Evolutionary conservation across 495 filamentous ascomycete genomes (phyloP).

Genomic region (Penicillium fimorum): DNA sequence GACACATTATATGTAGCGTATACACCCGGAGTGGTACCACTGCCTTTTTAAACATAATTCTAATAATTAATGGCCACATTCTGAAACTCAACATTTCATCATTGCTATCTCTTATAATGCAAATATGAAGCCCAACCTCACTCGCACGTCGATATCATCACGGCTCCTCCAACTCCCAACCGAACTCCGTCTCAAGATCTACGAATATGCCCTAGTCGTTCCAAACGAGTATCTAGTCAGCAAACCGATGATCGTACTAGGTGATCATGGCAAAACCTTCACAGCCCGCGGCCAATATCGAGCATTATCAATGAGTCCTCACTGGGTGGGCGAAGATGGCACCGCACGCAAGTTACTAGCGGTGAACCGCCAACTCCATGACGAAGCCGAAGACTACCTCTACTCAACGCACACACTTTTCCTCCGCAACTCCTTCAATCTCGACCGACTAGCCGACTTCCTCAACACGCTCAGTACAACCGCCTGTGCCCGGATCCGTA

Average conservation of each 20-base stretch:
- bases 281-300: constrained; percentile 33
- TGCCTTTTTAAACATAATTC: not conserved
- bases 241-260: constrained; percentile 36
- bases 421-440: constrained; percentile 43
- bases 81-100: not conserved
- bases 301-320: constrained; percentile 38
- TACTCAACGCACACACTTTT: constrained; percentile 43
- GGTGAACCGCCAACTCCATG: constrained; percentile 43
- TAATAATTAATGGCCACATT: not conserved
- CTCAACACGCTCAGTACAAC: constrained; percentile 38
- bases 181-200: constrained; percentile 44
- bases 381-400: constrained; percentile 41
- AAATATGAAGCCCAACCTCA: not conserved
- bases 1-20: not conserved
- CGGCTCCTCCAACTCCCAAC: constrained; percentile 34
- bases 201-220: constrained; percentile 37
- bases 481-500: constrained; percentile 34
- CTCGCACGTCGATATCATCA: not conserved
- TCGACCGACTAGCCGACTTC: constrained; percentile 35
- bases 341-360: constrained; percentile 31
- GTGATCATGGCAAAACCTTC: constrained; percentile 36
- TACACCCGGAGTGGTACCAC: constrained; percentile 6
- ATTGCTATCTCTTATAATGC: not conserved
- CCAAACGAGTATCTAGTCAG: constrained; percentile 37
- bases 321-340: constrained; percentile 36